Evolutionary conservation across 78 protist species (phyloP).

Genomic region (Dictyostelium capitatum): DNA sequence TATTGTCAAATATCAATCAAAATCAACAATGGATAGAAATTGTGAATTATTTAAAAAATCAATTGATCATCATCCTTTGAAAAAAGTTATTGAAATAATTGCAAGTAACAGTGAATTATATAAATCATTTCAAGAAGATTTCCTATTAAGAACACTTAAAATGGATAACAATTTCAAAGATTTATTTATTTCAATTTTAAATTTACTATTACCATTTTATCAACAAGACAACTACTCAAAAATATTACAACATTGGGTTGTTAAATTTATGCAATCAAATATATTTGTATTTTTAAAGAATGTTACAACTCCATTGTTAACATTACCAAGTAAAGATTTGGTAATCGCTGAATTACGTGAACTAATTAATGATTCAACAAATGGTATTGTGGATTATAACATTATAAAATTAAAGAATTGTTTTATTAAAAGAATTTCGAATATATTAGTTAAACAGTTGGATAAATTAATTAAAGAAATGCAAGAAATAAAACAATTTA

Average conservation of each 20-base stretch:
- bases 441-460: background rate
- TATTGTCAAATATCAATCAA: slow-evolving; percentile 2
- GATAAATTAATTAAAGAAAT: background rate
- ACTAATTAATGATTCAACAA: background rate
- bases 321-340: background rate
- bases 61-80: slow-evolving; percentile 1
- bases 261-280: background rate
- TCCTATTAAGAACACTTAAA: background rate
- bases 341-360: too few relatives aligned
- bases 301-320: background rate
- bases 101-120: background rate
- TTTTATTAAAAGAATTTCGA: background rate
- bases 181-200: background rate
- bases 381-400: background rate
- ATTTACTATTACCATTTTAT: background rate
- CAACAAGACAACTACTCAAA: background rate
- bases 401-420: background rate
- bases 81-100: background rate
- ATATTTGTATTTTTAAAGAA: background rate
- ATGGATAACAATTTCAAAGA: background rate
- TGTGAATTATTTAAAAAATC: too few relatives aligned
- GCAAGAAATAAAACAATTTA: background rate
- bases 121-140: background rate
- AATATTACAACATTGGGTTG: background rate
- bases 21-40: too few relatives aligned